phyloP scores from a whole-genome alignment of 192 early-diverging fungal genomes.

The Thamnidium elegans region DNA sequence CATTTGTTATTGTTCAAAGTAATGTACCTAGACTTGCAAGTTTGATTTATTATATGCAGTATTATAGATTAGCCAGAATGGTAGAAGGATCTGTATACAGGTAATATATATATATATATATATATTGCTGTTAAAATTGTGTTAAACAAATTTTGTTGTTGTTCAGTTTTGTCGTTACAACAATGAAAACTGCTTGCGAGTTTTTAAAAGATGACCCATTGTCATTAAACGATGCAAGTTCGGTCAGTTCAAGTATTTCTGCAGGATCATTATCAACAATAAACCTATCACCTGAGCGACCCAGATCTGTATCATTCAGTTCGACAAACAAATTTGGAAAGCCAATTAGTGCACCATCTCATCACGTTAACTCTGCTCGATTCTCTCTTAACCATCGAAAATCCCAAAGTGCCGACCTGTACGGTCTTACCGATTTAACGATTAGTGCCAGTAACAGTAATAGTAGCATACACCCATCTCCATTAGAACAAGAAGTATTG shows the following conservation, averaged over 20 bases:
- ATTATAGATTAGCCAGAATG: slow-evolving; percentile 44
- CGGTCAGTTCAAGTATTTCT: slow-evolving; percentile 18
- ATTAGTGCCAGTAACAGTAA: not conserved
- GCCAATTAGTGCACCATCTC: not conserved
- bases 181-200: slow-evolving; percentile 45
- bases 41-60: slow-evolving; percentile 48
- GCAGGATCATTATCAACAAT: slow-evolving; percentile 12
- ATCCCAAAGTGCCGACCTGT: slow-evolving; percentile 31
- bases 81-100: slow-evolving; percentile 41
- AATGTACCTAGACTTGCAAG: slow-evolving; percentile 42
- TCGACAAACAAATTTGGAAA: not conserved
- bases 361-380: not conserved
- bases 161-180: slow-evolving; percentile 49
- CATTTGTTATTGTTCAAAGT: slow-evolving; percentile 48
- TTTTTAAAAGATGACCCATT: slow-evolving; percentile 52
- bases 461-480: too few relatives aligned
- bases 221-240: slow-evolving; percentile 30
- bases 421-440: slow-evolving; percentile 3
- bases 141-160: not conserved
- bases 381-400: slow-evolving; percentile 19
- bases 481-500: not conserved
- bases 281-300: slow-evolving; percentile 7
- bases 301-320: slow-evolving; percentile 26
- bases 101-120: slow-evolving; percentile 27
- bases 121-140: too few relatives aligned